Conservation (phyloP, 768 basidiomycete species). For the Tricholoma hemisulphureum region DNA sequence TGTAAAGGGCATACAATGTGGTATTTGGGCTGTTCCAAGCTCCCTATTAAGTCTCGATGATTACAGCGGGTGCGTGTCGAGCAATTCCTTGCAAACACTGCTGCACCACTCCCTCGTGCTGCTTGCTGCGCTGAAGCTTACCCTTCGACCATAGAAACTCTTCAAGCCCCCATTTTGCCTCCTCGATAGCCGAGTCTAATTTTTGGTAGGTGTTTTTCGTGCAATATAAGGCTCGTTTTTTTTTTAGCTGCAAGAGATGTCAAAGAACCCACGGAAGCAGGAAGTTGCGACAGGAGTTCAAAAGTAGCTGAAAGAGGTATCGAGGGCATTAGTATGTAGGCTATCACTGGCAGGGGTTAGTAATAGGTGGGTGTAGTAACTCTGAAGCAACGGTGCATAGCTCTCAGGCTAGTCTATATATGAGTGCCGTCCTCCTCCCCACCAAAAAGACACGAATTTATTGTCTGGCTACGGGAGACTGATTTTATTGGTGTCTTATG, state of each 20-base stretch:
- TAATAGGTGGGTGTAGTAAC: background rate
- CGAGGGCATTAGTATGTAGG: background rate
- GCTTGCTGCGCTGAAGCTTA: background rate
- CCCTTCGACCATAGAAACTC: constrained; percentile 11
- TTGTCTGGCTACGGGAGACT: too few relatives aligned
- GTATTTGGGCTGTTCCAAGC: constrained; percentile 82
- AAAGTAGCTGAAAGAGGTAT: background rate
- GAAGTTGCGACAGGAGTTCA: background rate
- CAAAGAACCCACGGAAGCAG: background rate
- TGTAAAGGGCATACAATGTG: constrained; percentile 69
- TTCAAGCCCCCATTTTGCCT: background rate
- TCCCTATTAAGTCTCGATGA: constrained; percentile 67
- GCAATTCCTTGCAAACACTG: background rate
- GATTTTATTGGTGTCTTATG: too few relatives aligned
- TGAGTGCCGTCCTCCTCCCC: too few relatives aligned
- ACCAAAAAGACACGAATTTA: background rate
- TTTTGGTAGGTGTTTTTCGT: background rate
- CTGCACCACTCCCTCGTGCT: background rate
- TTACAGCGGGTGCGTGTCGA: background rate
- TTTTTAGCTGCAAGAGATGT: background rate
- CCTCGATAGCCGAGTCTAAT: background rate
- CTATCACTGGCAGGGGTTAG: background rate
- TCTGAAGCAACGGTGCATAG: background rate
- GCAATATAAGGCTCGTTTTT: background rate
- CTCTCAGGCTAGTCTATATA: too few relatives aligned